Base-by-base conservation (phyloP, 177 flowering plant genomes). In the Vitis hybrid region DNA sequence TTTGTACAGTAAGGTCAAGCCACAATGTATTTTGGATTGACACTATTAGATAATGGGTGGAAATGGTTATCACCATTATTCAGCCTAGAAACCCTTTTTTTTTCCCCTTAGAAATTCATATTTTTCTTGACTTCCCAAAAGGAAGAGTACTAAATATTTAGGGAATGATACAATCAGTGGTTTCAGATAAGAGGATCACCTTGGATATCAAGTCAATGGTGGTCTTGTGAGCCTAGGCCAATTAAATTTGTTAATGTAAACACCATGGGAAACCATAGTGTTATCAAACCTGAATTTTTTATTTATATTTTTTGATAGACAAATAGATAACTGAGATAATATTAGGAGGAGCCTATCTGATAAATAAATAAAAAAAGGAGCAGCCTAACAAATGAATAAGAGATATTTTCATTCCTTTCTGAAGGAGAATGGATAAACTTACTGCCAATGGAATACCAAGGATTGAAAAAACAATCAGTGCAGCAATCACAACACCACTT, bases 371-470 rank as follows among this genome's bases (percentile, higher is more conserved):
- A 63, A 1, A 1, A 63, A 24, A 32, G 66, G 54, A 30, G 11
- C 18, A 35, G 46, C 46, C 46, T 35, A 9, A 27, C 4, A 41
- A n/a, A 24, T 14, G n/a, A 27, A 30, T 24, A 17, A 24, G 27
- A 24, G 27, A 24, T 24, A 24, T 24, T 17, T 11, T 20, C 24
- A 49, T 5, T 50, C 12, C 11, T 30, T 35, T 17, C 14, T 48
- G 3, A 56, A 20, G 14, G 64, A 70, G 48, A 65, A 35, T 24
- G 20, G 46, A 76, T 67, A 52, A 76, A 84, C 97, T 86, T 85
- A 96, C 99, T 9, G 99, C 93, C 76, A 96, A 74, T 15, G 99
- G 99, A 71, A 77, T 76, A 52, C 98, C 99, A 74, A 96, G 97
- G 78, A 90, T 27, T 20, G 97, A 65, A 82, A 96, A 96, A 70